phyloP scores from a whole-genome alignment of 2,329 filamentous ascomycete genomes.

The Aspergillus oerlinghausenensis region DNA sequence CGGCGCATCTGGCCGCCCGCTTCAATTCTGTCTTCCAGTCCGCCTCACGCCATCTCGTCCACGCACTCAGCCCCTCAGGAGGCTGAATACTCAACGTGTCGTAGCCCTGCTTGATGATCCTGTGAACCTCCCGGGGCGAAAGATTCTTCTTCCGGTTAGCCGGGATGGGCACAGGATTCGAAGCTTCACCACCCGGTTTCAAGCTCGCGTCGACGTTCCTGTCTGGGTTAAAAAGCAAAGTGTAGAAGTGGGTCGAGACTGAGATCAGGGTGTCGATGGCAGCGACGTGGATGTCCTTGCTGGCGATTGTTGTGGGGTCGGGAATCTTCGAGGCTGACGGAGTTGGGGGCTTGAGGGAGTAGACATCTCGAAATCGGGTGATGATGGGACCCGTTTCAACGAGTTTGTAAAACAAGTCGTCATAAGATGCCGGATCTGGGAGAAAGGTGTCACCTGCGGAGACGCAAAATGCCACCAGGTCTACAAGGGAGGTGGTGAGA shows the following conservation, averaged over 20 bases:
- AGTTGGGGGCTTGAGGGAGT: slow-evolving; percentile 44
- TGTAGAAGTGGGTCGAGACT: slow-evolving; percentile 75
- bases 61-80: slow-evolving; percentile 78
- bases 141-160: slow-evolving; percentile 57
- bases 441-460: slow-evolving; percentile 87
- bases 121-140: slow-evolving; percentile 77
- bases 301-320: slow-evolving; percentile 6
- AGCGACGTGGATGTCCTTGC: slow-evolving; percentile 45
- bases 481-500: slow-evolving; percentile 72
- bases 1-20: slow-evolving; percentile 74
- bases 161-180: slow-evolving; percentile 22
- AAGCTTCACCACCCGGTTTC: slow-evolving; percentile 15
- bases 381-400: slow-evolving; percentile 86
- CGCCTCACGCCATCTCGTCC: slow-evolving; percentile 81
- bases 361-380: slow-evolving; percentile 74
- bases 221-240: slow-evolving; percentile 59
- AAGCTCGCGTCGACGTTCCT: slow-evolving; percentile 34
- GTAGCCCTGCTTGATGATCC: slow-evolving; percentile 93
- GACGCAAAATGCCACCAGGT: slow-evolving; percentile 76
- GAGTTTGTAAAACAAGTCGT: slow-evolving; percentile 97
- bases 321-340: slow-evolving; percentile 14
- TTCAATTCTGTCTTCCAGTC: slow-evolving; percentile 82
- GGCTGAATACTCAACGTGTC: slow-evolving; percentile 90
- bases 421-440: slow-evolving; percentile 79
- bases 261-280: slow-evolving; percentile 82